Base-by-base conservation (phyloP, 345 rosid genomes). In the Brassica carinata region DNA sequence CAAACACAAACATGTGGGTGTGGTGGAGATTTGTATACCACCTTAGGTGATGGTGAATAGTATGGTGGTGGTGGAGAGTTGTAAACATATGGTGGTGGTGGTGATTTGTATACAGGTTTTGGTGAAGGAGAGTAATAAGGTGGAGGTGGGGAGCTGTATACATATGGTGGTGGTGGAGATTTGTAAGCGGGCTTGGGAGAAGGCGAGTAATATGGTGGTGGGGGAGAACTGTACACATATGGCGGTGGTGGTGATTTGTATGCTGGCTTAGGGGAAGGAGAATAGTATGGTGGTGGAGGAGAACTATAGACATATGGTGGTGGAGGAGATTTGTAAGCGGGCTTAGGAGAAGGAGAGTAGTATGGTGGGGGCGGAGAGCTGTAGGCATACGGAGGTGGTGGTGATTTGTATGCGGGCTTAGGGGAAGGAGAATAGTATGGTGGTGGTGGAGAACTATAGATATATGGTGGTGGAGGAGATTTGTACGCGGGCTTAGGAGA, bases 211-310 rank as follows among this genome's bases (percentile, higher is more conserved):
- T 66, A 66, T 33, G 70, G 70, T 36, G 70, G 70, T 1, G 70
- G 70, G 2, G 70, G 70, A 1, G 69, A 65, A 8, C 4, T 65
- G 14, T 65, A 65, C 3, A 57, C 63, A 57, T 57, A 8, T 27
- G 63, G 43, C 1, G 8, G 40, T 70, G 74, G 74, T 29, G 74
- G 73, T 26, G 62, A 27, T 69, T 69, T 70, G 74, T 70, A 70
- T 4, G 3, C 4, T 2, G 2, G 0, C 5, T 53, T 70, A 8
- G 74, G 73, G 0, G 73, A 26, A 0, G 74, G 74, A 0, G 43
- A 70, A 5, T 51, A 70, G 3, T 29, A 70, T n/a, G 62, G 74
- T 29, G 63, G 73, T 1, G 34, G 72, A 43, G 73, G 73, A 2
- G 62, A 69, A 1, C 3, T 48, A 18, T 45, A 69, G 0, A 45